These are phyloP conservation scores for Cornus kousa DNA, from an alignment of 148 eudicot species.

Conservation along the genomic window DNA sequence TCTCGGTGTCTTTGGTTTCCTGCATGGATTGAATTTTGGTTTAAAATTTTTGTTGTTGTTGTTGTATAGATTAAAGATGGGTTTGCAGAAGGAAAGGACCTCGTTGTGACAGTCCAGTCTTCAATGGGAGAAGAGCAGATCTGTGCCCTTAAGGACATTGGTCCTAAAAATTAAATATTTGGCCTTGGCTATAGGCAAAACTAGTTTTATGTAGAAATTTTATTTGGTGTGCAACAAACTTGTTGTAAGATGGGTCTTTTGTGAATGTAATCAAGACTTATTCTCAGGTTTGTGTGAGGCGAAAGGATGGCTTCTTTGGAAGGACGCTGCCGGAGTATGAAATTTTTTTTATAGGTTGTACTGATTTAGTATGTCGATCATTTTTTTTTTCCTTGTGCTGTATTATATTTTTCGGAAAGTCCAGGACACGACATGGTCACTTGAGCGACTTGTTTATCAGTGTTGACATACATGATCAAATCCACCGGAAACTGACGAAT, in stretches of 20 bases:
- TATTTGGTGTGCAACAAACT: constrained; percentile 8
- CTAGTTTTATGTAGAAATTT: not conserved
- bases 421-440: no score
- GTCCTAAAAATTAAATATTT: constrained; percentile 11
- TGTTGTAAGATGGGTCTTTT: not conserved
- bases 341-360: constrained; percentile 4
- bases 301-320: not conserved
- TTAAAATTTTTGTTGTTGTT: not conserved
- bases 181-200: not conserved
- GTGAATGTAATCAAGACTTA: not conserved
- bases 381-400: no score
- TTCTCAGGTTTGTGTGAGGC: not conserved
- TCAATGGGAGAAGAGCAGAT: constrained; percentile 38
- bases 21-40: not conserved
- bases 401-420: no score
- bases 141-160: constrained; percentile 30
- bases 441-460: no score
- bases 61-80: constrained; percentile 21
- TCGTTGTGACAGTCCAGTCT: constrained; percentile 28
- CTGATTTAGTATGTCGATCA: not conserved
- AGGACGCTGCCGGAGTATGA: not conserved
- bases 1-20: not conserved
- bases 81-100: constrained; percentile 30
- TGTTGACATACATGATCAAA: no score
- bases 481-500: no score